These are phyloP conservation scores for Cetraspora pellucida DNA, from an alignment of 192 early-diverging fungal species.

Conservation along the genomic window DNA sequence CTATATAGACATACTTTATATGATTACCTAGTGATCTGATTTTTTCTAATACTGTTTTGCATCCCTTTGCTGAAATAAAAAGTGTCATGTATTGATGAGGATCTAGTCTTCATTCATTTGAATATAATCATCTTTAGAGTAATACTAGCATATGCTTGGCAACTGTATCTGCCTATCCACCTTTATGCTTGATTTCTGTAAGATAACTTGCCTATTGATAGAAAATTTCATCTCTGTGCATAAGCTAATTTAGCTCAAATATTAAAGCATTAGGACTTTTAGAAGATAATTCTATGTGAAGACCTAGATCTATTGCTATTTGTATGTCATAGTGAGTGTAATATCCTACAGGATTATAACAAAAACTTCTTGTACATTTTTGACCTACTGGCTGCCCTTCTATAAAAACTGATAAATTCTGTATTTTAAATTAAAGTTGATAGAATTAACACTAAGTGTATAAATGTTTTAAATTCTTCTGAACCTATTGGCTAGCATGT, in stretches of 20 bases:
- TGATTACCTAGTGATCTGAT: background rate
- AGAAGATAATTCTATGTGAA: slow-evolving; percentile 9
- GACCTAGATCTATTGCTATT: background rate
- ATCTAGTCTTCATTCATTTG: background rate
- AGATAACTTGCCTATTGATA: slow-evolving; percentile 9
- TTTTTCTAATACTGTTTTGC: background rate
- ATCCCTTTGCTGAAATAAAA: background rate
- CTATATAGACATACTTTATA: background rate
- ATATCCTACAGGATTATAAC: slow-evolving; percentile 1
- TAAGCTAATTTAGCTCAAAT: background rate
- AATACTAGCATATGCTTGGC: slow-evolving; percentile 6
- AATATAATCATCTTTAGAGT: background rate
- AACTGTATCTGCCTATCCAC: slow-evolving; percentile 10
- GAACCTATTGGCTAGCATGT: too few species aligned
- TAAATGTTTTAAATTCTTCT: background rate
- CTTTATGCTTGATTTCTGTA: slow-evolving; percentile 16
- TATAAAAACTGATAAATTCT: slow-evolving; percentile 1
- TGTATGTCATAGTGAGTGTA: background rate
- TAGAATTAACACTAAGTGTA: background rate
- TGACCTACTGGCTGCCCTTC: background rate
- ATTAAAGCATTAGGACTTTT: slow-evolving; percentile 13
- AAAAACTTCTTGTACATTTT: background rate
- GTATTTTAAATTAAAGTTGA: background rate
- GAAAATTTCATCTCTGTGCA: background rate
- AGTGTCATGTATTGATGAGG: background rate